phyloP scores from a whole-genome alignment of 192 early-diverging fungal genomes.

The Entomortierella beljakovae region DNA sequence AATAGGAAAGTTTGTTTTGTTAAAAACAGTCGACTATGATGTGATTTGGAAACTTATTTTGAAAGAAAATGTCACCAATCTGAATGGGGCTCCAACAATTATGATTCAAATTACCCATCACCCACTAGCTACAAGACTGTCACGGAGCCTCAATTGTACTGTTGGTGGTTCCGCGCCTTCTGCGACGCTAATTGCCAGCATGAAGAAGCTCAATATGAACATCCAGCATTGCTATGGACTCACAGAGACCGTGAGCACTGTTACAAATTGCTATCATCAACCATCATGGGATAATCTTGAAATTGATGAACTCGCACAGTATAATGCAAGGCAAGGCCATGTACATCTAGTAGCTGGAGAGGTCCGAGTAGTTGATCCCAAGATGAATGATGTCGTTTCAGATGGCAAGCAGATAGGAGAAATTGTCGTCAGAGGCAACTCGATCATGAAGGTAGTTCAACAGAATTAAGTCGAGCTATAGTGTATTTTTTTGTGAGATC shows the following conservation, averaged over 20 bases:
- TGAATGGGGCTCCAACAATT: constrained; percentile 70
- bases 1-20: constrained; percentile 57
- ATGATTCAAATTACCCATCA: constrained; percentile 66
- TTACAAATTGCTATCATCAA: constrained; percentile 54
- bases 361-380: constrained; percentile 59
- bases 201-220: constrained; percentile 61
- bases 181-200: constrained; percentile 58
- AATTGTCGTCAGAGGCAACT: constrained; percentile 66
- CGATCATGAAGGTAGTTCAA: constrained; percentile 63
- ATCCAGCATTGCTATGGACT: constrained; percentile 72
- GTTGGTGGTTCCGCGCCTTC: constrained; percentile 64
- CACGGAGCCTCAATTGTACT: constrained; percentile 44
- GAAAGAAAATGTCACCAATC: constrained; percentile 63
- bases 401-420: constrained; percentile 68
- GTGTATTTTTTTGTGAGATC: too few species aligned
- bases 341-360: constrained; percentile 63
- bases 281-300: constrained; percentile 38
- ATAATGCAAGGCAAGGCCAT: constrained; percentile 65
- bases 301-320: constrained; percentile 39
- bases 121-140: constrained; percentile 47
- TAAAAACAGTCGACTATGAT: constrained; percentile 67
- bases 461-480: not conserved
- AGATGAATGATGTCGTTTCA: constrained; percentile 59
- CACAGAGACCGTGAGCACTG: constrained; percentile 69
- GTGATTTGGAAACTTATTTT: constrained; percentile 64